Conservation (phyloP, 768 basidiomycete species). For the Termitomyces titanicus region DNA sequence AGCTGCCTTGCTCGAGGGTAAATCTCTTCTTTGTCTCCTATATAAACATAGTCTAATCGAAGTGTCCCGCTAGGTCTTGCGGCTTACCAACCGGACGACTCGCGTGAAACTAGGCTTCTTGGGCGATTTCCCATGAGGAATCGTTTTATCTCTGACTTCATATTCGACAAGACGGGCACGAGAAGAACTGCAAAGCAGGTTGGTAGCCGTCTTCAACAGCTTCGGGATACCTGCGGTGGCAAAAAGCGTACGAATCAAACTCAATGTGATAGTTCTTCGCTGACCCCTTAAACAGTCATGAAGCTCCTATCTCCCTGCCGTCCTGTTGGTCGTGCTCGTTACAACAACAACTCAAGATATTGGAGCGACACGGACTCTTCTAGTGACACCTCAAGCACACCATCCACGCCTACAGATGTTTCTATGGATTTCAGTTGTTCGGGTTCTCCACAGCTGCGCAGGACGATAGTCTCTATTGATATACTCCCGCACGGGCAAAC, state of each 20-base stretch:
- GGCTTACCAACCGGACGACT: conserved; percentile 69
- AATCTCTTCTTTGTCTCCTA: neutral
- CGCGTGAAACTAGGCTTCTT: conserved; percentile 66
- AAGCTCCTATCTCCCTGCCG: conserved; percentile 40
- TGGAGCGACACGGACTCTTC: conserved; percentile 33
- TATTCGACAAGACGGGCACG: conserved; percentile 65
- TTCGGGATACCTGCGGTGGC: conserved; percentile 70
- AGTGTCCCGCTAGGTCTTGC: conserved; percentile 49
- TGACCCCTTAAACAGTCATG: conserved; percentile 33
- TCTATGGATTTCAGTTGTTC: conserved; percentile 28
- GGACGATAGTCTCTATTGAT: conserved; percentile 44
- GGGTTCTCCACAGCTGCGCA: conserved; percentile 15
- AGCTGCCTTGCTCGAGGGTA: conserved; percentile 74
- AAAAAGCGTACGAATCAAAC: conserved; percentile 53
- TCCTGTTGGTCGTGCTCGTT: conserved; percentile 15
- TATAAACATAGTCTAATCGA: neutral
- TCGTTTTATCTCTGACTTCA: conserved; percentile 77
- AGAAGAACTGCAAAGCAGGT: conserved; percentile 75
- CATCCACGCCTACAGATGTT: conserved; percentile 35
- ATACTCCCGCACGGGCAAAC: conserved; percentile 30
- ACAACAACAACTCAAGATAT: conserved; percentile 17
- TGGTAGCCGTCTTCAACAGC: conserved; percentile 75
- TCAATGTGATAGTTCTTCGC: conserved; percentile 1
- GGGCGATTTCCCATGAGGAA: conserved; percentile 79
- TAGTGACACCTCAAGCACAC: conserved; percentile 37